A percentile compares a stretch with the other conserved stretches of the same genome.
These are phyloP conservation scores for Fusarium albosuccineum DNA, from an alignment of 2,329 filamentous ascomycete species.

Conservation along the genomic window DNA sequence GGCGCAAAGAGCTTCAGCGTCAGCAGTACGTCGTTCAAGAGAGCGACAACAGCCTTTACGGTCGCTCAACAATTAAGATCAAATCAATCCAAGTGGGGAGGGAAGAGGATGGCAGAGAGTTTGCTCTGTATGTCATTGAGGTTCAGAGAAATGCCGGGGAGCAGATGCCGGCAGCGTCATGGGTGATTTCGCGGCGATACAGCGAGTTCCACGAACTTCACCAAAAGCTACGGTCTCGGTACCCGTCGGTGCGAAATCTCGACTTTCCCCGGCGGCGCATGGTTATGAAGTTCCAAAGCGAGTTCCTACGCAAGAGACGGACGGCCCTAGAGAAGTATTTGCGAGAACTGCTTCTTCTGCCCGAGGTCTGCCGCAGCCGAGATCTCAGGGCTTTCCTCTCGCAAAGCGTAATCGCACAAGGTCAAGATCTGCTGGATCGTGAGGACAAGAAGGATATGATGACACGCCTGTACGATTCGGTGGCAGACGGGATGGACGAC, in stretches of 20 bases:
- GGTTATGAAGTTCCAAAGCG: slow-evolving; percentile 96
- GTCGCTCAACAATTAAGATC: slow-evolving; percentile 88
- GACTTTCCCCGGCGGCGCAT: slow-evolving; percentile 94
- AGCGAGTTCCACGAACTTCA: slow-evolving; percentile 98
- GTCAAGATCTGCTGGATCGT: slow-evolving; percentile 67
- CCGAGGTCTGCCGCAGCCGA: slow-evolving; percentile 93
- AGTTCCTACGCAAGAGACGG: slow-evolving; percentile 92
- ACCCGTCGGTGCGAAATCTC: slow-evolving; percentile 87
- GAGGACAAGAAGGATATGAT: slow-evolving; percentile 89
- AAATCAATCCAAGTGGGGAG: slow-evolving; percentile 92
- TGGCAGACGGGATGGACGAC: slow-evolving; percentile 98
- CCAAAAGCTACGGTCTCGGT: slow-evolving; percentile 85
- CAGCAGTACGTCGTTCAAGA: slow-evolving; percentile 98
- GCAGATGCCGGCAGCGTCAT: slow-evolving; percentile 95
- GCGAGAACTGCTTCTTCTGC: slow-evolving; percentile 82
- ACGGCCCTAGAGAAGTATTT: slow-evolving; percentile 88
- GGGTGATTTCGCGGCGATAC: slow-evolving; percentile 92
- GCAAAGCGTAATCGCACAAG: slow-evolving; percentile 80
- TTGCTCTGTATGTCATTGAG: slow-evolving; percentile 92
- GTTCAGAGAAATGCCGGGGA: slow-evolving; percentile 91
- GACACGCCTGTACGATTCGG: slow-evolving; percentile 93
- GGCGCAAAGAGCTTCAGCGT: slow-evolving; percentile 92
- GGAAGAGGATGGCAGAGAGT: slow-evolving; percentile 94
- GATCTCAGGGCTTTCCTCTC: slow-evolving; percentile 94
- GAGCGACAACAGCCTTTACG: slow-evolving; percentile 96